Base-by-base conservation (phyloP, 306 rosid genomes). In the Gastrolobium villosum region DNA sequence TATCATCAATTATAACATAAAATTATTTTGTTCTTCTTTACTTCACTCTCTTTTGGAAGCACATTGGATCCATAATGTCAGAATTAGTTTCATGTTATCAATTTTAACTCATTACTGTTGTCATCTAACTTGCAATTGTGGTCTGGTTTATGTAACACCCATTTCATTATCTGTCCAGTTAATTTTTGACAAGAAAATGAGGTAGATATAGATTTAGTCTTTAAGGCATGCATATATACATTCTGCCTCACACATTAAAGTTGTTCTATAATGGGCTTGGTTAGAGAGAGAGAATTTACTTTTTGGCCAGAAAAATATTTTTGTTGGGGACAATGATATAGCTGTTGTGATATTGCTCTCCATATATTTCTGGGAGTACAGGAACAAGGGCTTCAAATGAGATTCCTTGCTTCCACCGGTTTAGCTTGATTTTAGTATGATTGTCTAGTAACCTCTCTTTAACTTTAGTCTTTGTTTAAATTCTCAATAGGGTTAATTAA, bases 101-200 rank as follows among this genome's bases (percentile, higher is more conserved):
- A 55, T 37, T 72, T 54, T 61, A 64, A 75, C 5, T 43, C 73
- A n/a, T 34, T 77, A 52, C 79, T 76, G 31, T 48, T 79, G 44
- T 14, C 44, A 34, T 65, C 39, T 41, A 46, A 35, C 59, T 64
- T 63, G 44, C 60, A 20, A 57, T 32, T 41, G 13, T 61, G 68
- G 39, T 55, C 30, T 10, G 70, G 60, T 72, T 77, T 46, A 65
- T 65, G 46, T 56, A 28, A 66, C 34, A 26, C 57, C 14, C 14
- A 20, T 39, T 45, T 37, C 28, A 62, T 55, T 65, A 30, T 57
- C 53, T 7, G 30, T 78, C 66, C 31, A 32, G 30, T 72, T 44
- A 65, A 10, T 14, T 15, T 82, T 37, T 48, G 10, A 53, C 14
- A 53, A 43, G 72, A 62, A 43, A 65, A 55, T 8, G 6, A 36